phyloP scores from a whole-genome alignment of 1,284 basidiomycete species.

The Ganoderma leucocontextum region DNA sequence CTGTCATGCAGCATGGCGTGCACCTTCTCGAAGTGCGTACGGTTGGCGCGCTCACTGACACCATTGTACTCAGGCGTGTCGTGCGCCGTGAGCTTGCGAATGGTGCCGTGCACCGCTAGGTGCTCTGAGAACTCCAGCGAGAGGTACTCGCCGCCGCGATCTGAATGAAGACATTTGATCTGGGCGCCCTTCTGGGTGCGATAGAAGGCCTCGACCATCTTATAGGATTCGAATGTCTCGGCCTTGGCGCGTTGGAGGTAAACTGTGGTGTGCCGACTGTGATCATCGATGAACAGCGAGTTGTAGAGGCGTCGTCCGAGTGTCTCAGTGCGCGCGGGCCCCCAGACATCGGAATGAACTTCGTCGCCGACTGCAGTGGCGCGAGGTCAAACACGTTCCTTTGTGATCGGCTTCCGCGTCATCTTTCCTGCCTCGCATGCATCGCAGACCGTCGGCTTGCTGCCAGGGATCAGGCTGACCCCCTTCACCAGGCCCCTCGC shows the following conservation, averaged over 20 bases:
- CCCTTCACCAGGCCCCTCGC: too few relatives aligned
- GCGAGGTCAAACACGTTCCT: slow-evolving; percentile 18
- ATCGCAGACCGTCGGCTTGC: too few relatives aligned
- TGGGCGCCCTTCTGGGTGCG: slow-evolving; percentile 28
- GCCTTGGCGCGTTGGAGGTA: slow-evolving; percentile 32
- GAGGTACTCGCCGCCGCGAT: slow-evolving; percentile 34
- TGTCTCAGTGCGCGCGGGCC: slow-evolving; percentile 21
- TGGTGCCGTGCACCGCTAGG: slow-evolving; percentile 11
- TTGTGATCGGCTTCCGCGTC: too few relatives aligned
- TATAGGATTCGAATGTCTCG: slow-evolving; percentile 32
- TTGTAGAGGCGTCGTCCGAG: slow-evolving; percentile 26
- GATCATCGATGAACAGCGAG: slow-evolving; percentile 36
- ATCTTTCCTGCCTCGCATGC: too few relatives aligned
- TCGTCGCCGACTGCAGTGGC: slow-evolving; percentile 31
- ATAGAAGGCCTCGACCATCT: slow-evolving; percentile 28
- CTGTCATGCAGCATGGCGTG: slow-evolving; percentile 37
- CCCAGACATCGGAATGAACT: slow-evolving; percentile 37
- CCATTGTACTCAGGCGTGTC: slow-evolving; percentile 38
- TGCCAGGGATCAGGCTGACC: too few relatives aligned
- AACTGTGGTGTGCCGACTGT: slow-evolving; percentile 13
- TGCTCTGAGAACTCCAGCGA: slow-evolving; percentile 5
- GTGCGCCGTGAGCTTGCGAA: slow-evolving; percentile 4
- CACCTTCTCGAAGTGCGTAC: slow-evolving; percentile 35
- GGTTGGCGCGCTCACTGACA: slow-evolving; percentile 46
- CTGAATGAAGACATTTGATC: slow-evolving; percentile 46